A percentile compares a stretch with the other conserved stretches of the same genome.
These are phyloP conservation scores for Jimgerdemannia flammicorona DNA, from an alignment of 192 early-diverging fungal species.

Conservation along the genomic window DNA sequence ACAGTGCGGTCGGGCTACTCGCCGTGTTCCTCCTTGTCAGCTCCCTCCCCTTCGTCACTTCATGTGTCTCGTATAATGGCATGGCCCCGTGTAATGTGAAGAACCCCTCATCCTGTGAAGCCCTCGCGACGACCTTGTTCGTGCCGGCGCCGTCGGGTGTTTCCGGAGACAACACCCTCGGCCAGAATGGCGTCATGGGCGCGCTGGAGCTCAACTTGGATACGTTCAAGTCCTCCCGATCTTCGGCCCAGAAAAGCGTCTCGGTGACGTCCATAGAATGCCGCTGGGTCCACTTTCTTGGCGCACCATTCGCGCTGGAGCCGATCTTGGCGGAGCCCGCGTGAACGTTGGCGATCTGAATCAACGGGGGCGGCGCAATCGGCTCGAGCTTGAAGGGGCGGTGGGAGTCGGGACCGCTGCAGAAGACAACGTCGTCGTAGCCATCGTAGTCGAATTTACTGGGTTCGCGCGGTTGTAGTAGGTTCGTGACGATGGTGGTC, in stretches of 20 bases:
- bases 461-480: not conserved
- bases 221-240: not conserved
- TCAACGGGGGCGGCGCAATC: not conserved
- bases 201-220: not conserved
- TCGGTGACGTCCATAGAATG: not conserved
- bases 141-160: not conserved
- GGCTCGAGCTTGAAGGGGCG: not conserved
- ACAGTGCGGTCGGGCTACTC: conserved; percentile 2
- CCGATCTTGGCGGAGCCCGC: not conserved
- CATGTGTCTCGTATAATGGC: not conserved
- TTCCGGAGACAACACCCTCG: not conserved
- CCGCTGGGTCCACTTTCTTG: not conserved
- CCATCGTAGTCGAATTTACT: conserved; percentile 24
- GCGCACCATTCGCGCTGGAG: not conserved
- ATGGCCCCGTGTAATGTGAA: too few relatives aligned
- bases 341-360: not conserved
- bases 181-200: not conserved
- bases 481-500: not conserved
- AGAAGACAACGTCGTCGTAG: conserved; percentile 38
- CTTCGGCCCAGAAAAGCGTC: not conserved
- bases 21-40: conserved; percentile 8
- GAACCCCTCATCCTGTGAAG: not conserved
- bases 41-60: conserved; percentile 7
- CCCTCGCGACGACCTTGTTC: not conserved
- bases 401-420: not conserved